Percentiles rank a stretch among this genome's conserved stretches.
Conservation (phyloP, 1,284 basidiomycete genomes). For the Irpex sp. region DNA sequence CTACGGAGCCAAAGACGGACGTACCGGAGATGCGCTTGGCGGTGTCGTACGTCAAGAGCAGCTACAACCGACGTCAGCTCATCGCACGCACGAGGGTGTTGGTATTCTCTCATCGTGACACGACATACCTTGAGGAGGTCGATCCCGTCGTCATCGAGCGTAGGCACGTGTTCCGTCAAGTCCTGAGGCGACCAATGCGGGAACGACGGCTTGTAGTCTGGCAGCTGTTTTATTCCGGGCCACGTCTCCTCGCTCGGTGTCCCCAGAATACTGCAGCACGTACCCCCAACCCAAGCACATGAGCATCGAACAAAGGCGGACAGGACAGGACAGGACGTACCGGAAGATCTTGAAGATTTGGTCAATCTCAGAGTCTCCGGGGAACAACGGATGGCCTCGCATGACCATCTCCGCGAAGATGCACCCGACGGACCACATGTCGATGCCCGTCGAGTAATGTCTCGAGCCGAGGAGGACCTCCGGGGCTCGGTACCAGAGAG, state of each 20-base stretch:
- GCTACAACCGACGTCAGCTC: conserved; percentile 33
- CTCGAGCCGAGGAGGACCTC: conserved; percentile 95
- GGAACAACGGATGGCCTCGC: conserved; percentile 88
- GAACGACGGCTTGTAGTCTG: conserved; percentile 98
- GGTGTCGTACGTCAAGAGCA: conserved; percentile 89
- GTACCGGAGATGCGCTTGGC: conserved; percentile 90
- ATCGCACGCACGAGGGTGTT: neutral
- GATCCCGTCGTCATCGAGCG: conserved; percentile 67
- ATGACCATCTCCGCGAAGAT: conserved; percentile 94
- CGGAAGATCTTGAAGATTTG: conserved; percentile 99
- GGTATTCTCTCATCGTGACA: neutral
- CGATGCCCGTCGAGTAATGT: conserved; percentile 95
- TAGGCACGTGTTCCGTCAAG: conserved; percentile 62
- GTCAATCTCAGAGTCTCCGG: conserved; percentile 98
- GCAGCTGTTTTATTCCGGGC: conserved; percentile 88
- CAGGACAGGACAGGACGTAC: conserved; percentile 36
- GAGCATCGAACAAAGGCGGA: neutral
- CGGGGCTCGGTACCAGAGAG: conserved; percentile 97
- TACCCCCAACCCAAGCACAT: neutral
- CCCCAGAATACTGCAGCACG: conserved; percentile 69
- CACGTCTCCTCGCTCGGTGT: conserved; percentile 93
- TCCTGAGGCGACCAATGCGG: conserved; percentile 87
- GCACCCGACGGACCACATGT: conserved; percentile 98
- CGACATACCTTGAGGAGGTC: conserved; percentile 71
- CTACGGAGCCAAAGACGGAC: conserved; percentile 18